These are phyloP conservation scores for Fusarium sp. DNA, from an alignment of 2,329 filamentous ascomycete species.

Conservation along the genomic window DNA sequence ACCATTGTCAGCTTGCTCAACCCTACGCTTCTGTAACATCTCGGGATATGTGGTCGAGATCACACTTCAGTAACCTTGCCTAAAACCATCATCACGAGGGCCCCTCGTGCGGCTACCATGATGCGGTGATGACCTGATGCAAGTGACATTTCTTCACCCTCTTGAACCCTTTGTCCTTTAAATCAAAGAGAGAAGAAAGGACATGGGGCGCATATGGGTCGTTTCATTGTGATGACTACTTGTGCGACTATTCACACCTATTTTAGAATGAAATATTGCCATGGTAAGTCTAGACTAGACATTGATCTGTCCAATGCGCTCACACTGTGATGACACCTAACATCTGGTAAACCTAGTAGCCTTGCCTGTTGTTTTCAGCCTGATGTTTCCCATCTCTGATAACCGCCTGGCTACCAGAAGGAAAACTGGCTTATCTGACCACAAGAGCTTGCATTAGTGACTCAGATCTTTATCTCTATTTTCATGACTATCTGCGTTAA, in stretches of 20 bases:
- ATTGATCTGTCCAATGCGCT: constrained; percentile 7
- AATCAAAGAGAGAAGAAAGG: constrained; percentile 10
- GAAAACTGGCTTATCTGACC: constrained; percentile 48
- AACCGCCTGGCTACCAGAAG: constrained; percentile 46
- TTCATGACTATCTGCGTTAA: not conserved
- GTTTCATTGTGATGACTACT: constrained; percentile 6
- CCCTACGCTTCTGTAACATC: constrained; percentile 60
- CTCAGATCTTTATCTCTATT: not conserved
- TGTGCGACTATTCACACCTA: not conserved
- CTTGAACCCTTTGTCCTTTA: constrained; percentile 8
- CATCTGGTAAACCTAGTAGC: constrained; percentile 60
- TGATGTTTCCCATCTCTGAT: constrained; percentile 27
- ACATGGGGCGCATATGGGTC: not conserved
- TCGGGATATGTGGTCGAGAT: constrained; percentile 70
- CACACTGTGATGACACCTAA: constrained; percentile 51
- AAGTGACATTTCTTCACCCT: constrained; percentile 63
- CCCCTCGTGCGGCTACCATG: constrained; percentile 73
- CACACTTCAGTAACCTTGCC: constrained; percentile 66
- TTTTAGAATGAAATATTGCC: not conserved
- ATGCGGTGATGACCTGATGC: constrained; percentile 77
- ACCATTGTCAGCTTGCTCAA: constrained; percentile 56
- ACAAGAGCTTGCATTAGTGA: constrained; percentile 6
- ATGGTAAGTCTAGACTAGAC: constrained; percentile 35
- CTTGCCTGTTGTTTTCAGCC: constrained; percentile 48
- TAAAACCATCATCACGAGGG: constrained; percentile 79